These are phyloP conservation scores for Rhododendron molle DNA, from an alignment of 148 eudicot genomes.

Conservation along the genomic window DNA sequence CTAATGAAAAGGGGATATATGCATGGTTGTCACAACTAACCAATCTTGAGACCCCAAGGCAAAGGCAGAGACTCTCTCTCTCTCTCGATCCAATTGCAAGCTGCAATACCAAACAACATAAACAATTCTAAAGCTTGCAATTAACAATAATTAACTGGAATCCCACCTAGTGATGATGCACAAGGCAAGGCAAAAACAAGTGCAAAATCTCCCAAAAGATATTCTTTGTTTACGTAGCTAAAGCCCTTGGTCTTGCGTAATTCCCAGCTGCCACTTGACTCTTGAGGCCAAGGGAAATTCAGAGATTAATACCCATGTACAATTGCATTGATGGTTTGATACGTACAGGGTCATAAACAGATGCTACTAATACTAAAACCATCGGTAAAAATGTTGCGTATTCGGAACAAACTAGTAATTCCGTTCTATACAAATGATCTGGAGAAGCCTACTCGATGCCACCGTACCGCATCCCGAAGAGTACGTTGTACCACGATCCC, in stretches of 20 bases:
- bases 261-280: neutral
- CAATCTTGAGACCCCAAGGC: neutral
- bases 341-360: no score
- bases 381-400: no score
- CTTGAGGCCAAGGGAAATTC: neutral
- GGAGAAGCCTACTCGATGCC: neutral
- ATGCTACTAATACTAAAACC: no score
- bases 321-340: neutral
- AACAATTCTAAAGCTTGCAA: neutral
- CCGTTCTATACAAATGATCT: neutral
- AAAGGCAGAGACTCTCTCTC: neutral
- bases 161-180: neutral
- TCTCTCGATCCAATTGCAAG: neutral
- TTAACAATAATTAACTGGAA: neutral
- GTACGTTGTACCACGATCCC: neutral
- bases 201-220: neutral
- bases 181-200: neutral
- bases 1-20: neutral
- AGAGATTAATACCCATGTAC: neutral
- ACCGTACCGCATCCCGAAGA: neutral
- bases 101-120: neutral
- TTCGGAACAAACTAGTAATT: neutral
- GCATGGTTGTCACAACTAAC: conserved; percentile 1
- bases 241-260: neutral
- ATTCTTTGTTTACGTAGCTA: neutral